These are phyloP conservation scores for Cutaneotrichosporon daszewskae DNA, from an alignment of 1,284 basidiomycete genomes.

Conservation along the genomic window DNA sequence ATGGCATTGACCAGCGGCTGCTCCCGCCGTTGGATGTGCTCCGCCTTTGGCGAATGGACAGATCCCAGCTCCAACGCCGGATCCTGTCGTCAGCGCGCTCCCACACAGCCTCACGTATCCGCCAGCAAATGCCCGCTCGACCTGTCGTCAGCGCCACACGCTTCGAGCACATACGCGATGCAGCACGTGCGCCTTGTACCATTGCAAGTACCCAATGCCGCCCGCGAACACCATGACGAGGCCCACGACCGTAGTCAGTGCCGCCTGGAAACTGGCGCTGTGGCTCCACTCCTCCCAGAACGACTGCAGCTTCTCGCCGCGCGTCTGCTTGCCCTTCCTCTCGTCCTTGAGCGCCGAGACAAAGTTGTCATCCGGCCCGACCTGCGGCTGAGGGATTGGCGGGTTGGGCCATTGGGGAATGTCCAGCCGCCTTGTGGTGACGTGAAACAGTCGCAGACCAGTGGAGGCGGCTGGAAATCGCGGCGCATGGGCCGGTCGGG, in stretches of 20 bases:
- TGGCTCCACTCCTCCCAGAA: constrained; percentile 36
- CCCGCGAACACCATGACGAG: constrained; percentile 39
- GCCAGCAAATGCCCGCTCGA: constrained; percentile 42
- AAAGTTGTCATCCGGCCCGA: constrained; percentile 26
- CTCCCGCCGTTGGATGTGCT: constrained; percentile 63
- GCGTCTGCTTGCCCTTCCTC: neutral
- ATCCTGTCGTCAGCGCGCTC: constrained; percentile 54
- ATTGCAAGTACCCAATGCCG: constrained; percentile 64
- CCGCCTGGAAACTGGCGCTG: constrained; percentile 42
- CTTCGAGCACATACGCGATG: constrained; percentile 54
- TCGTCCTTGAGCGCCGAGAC: neutral
- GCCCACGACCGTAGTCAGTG: constrained; percentile 44
- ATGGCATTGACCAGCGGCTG: constrained; percentile 71
- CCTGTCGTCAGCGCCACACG: constrained; percentile 19
- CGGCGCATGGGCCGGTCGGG: neutral
- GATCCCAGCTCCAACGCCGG: constrained; percentile 66
- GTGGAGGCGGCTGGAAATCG: neutral
- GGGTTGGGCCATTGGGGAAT: constrained; percentile 34
- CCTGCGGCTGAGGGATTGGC: constrained; percentile 31
- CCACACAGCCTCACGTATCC: constrained; percentile 27
- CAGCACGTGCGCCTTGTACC: constrained; percentile 76
- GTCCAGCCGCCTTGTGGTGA: constrained; percentile 6
- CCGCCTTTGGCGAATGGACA: constrained; percentile 50
- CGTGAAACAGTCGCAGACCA: constrained; percentile 1
- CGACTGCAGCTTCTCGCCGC: constrained; percentile 9